phyloP scores from a whole-genome alignment of 495 filamentous ascomycete species.

The Apiosordaria backusii region DNA sequence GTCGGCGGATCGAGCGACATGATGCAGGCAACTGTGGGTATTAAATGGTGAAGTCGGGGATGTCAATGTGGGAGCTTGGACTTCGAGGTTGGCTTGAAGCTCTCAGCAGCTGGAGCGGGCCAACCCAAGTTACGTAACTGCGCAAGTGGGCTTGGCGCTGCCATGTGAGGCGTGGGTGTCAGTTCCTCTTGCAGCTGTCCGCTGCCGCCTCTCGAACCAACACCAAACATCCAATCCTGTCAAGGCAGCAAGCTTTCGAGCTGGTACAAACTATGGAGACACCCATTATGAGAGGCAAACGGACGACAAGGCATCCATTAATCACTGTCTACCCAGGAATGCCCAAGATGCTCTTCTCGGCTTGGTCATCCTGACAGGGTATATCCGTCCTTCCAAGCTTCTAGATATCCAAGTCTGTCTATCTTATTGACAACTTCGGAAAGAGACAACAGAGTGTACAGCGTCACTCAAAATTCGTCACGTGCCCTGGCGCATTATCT shows the following conservation, averaged over 20 bases:
- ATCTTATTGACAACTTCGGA: background rate
- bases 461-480: background rate
- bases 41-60: background rate
- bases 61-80: conserved; percentile 13
- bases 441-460: background rate
- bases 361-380: background rate
- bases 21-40: conserved; percentile 12
- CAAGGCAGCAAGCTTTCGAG: background rate
- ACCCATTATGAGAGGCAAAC: background rate
- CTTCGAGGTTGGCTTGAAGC: conserved; percentile 1
- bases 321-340: background rate
- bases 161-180: background rate
- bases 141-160: conserved; percentile 10
- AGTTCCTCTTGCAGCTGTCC: conserved; percentile 1
- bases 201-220: background rate
- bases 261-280: too few species aligned
- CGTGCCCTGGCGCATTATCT: background rate
- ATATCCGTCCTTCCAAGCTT: background rate
- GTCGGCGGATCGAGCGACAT: conserved; percentile 83
- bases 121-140: conserved; percentile 21
- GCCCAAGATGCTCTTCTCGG: background rate
- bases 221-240: background rate
- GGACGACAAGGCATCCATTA: background rate
- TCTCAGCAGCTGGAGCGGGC: conserved; percentile 1
- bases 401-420: background rate